A percentile compares a stretch with the other conserved stretches of the same genome.
phyloP scores from a whole-genome alignment of 352 stramenopile genomes.

The Phytopythium aichiense region DNA sequence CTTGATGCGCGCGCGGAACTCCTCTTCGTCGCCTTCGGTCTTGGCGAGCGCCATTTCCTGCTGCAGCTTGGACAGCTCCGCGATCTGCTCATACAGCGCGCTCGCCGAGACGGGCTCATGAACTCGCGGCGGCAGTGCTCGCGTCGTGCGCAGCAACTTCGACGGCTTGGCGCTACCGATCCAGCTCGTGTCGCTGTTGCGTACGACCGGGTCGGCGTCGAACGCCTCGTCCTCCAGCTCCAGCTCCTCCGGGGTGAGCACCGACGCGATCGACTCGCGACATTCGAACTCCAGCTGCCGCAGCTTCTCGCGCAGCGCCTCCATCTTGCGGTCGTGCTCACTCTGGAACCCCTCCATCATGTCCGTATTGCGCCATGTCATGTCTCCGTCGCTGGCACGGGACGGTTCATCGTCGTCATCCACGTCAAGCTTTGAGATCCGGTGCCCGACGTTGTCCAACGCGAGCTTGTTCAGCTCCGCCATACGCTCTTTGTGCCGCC shows the following conservation, averaged over 20 bases:
- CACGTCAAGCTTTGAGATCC: constrained; percentile 39
- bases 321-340: constrained; percentile 43
- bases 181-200: constrained; percentile 20
- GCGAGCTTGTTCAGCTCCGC: constrained; percentile 51
- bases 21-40: constrained; percentile 39
- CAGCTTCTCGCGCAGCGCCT: constrained; percentile 34
- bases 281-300: constrained; percentile 47
- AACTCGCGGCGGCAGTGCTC: constrained; percentile 16
- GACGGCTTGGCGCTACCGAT: constrained; percentile 20
- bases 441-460: constrained; percentile 36
- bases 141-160: constrained; percentile 11
- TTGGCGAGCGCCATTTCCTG: constrained; percentile 43
- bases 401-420: constrained; percentile 10
- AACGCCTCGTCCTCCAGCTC: constrained; percentile 10
- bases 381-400: constrained; percentile 8
- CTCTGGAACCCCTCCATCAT: constrained; percentile 43
- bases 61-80: constrained; percentile 48
- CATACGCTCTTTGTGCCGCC: constrained; percentile 47
- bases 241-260: constrained; percentile 47
- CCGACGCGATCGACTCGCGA: constrained; percentile 49
- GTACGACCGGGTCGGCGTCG: constrained; percentile 17
- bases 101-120: constrained; percentile 34
- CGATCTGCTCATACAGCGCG: constrained; percentile 47
- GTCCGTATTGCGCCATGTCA: constrained; percentile 36
- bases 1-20: constrained; percentile 49